Conservation (phyloP, 257 asterid species). For the Ballota nigra region DNA sequence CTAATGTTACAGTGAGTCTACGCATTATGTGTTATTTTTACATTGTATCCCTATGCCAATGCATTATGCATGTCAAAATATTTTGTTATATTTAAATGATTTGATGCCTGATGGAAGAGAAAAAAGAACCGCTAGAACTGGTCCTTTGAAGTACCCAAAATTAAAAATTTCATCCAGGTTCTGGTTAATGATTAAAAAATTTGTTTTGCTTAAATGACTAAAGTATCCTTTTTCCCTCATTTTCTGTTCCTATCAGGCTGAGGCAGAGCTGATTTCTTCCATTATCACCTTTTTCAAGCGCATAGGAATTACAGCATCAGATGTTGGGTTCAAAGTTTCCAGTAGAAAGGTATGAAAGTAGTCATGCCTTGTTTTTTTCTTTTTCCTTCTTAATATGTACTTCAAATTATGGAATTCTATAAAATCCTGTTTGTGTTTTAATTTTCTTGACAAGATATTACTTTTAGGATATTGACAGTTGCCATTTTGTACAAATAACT, state of each 20-base stretch:
- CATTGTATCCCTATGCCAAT: background rate
- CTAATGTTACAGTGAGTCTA: constrained; percentile 69
- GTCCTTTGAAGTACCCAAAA: background rate
- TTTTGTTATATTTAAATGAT: background rate
- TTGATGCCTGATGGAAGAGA: background rate
- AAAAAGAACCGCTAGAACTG: background rate
- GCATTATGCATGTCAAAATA: background rate
- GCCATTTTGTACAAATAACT: background rate
- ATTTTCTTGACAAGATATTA: constrained; percentile 1
- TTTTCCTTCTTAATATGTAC: background rate
- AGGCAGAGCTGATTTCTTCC: constrained; percentile 91
- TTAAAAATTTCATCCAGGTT: background rate
- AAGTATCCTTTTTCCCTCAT: constrained; percentile 6
- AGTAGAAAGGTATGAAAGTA: constrained; percentile 75
- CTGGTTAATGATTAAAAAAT: background rate
- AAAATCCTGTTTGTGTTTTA: background rate
- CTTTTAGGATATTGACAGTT: background rate
- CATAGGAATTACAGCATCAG: constrained; percentile 90
- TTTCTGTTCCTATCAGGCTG: constrained; percentile 58
- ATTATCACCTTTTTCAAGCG: constrained; percentile 91
- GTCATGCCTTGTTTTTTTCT: background rate
- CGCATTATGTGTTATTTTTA: constrained; percentile 7
- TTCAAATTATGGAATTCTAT: background rate
- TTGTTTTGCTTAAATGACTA: background rate
- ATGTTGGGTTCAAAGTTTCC: constrained; percentile 93